Base-by-base conservation (phyloP, 2,329 filamentous ascomycete species). In the Colletotrichum falcatum region DNA sequence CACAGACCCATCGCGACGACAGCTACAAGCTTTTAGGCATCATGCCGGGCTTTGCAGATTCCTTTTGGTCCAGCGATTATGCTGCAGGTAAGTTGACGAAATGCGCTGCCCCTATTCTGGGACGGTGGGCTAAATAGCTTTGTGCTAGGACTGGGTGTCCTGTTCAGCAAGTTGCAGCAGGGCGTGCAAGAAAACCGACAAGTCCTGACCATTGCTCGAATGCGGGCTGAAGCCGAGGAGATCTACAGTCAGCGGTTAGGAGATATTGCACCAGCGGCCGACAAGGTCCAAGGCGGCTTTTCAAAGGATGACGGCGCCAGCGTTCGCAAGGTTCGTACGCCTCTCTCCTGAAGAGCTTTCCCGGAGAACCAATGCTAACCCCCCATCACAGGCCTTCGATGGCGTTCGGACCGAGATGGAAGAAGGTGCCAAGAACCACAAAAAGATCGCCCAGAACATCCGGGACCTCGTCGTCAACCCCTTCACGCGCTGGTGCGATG, bases 11-110 rank as follows among this genome's bases (percentile, higher is more conserved):
- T 64, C 28, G 60, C 61, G 23, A 65, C 66, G 60, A 65, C 39
- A 30, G 37, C 56, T 42, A 46, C 33, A n/a, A 58, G 59, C 69
- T 59, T 44, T 26, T 42, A 55, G 58, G 74, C 74, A 90, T 82
- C 80, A 95, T 95, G 93, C 92, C 93, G 76, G 90, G 93, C 77
- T 98, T 99, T 83, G 91, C 94, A 76, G 94, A 95, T 84, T 97
- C 95, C 61, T 98, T 99, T 85, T 99, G 96, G 96, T 97, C 96
- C 73, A 90, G 90, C 80, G 96, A 99, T 88, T 98, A 98, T 87
- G 95, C 95, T 80, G 94, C 93, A 86, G 95, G 92, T 93, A 84
- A 80, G 88, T 78, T 70, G 48, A 64, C 56, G 33, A 26, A 5
- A 44, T 60, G 56, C 46, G 55, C 53, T 28, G 23, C 53, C 46